Base-by-base conservation (phyloP, 2,329 filamentous ascomycete genomes). In the Monascus ruber region DNA sequence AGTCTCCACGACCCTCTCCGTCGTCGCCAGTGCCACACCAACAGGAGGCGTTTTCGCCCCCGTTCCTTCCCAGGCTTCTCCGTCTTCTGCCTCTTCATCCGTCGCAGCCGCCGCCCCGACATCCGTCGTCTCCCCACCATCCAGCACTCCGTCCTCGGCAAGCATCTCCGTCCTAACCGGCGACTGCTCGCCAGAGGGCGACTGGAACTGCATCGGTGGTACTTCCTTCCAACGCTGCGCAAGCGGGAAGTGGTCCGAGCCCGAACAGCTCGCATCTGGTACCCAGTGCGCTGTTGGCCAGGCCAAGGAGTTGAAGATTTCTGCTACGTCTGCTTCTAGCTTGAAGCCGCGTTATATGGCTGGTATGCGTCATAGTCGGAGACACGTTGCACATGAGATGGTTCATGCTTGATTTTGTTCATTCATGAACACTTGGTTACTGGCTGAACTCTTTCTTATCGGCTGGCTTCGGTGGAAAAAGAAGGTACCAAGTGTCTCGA, bases 211-310 rank as follows among this genome's bases (percentile, higher is more conserved):
- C 53, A 60, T 77, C 25, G 64, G 60, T 11, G 75, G 74, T 36
- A 60, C 56, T 24, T 64, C 68, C 36, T 81, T 77, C 66, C 76
- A 80, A 60, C 74, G 75, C 40, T 81, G 77, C 48, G 76, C 74
- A n/a, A 71, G 66, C 9, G 76, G 76, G 5, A 48, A 56, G 39
- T 81, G 77, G 77, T 69, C 71, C 11, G 51, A 48, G 5, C 44
- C 64, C 31, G 64, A 72, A 42, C 49, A 58, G 29, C 68, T 79
- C 66, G 69, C 76, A 1, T 46, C 63, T 1, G 77, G 77, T 31
- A 78, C 72, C 9, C 58, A 60, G 26, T 81, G 77, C 58, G 62
- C 43, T 5, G 46, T 58, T 11, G 70, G 69, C 25, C 44, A 53
- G 39, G 50, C 47, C 27, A 34, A 37, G 1, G 44, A 54, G 1